Conservation (phyloP, 306 rosid genomes). For the Malus sylvestris region DNA sequence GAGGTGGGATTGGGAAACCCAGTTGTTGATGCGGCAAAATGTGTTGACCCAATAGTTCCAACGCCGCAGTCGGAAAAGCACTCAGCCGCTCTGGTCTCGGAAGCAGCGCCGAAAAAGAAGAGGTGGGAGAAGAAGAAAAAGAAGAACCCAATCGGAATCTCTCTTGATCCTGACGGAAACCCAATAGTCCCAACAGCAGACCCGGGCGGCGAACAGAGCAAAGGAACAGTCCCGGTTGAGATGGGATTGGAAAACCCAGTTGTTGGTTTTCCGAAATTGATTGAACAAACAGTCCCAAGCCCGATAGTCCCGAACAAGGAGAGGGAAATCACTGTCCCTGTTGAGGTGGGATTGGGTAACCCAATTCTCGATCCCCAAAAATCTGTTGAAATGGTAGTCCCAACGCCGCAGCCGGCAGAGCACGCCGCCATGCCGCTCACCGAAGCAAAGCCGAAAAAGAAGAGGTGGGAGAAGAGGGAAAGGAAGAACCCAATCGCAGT, state of each 20-base stretch:
- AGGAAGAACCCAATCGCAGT: not conserved
- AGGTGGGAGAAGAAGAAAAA: not conserved
- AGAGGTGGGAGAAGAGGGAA: not conserved
- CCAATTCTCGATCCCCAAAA: not conserved
- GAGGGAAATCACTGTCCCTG: not conserved
- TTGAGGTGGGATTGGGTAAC: not conserved
- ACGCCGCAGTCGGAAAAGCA: not conserved
- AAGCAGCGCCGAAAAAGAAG: not conserved
- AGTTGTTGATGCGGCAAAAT: no score
- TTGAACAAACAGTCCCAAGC: not conserved
- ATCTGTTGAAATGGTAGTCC: no score
- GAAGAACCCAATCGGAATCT: no score
- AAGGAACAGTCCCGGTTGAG: not conserved
- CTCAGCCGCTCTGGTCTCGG: no score
- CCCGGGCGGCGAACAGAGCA: not conserved
- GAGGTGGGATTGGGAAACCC: no score
- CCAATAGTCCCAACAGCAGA: not conserved
- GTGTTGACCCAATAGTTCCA: not conserved
- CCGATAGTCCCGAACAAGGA: not conserved
- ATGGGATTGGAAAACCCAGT: no score
- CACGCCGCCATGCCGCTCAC: no score
- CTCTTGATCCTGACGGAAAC: not conserved
- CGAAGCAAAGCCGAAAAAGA: no score
- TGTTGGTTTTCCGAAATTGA: not conserved
- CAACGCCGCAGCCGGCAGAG: no score